Evolutionary conservation across 805 yeast species (phyloP).

Genomic region (Yarrowia hollandica): DNA sequence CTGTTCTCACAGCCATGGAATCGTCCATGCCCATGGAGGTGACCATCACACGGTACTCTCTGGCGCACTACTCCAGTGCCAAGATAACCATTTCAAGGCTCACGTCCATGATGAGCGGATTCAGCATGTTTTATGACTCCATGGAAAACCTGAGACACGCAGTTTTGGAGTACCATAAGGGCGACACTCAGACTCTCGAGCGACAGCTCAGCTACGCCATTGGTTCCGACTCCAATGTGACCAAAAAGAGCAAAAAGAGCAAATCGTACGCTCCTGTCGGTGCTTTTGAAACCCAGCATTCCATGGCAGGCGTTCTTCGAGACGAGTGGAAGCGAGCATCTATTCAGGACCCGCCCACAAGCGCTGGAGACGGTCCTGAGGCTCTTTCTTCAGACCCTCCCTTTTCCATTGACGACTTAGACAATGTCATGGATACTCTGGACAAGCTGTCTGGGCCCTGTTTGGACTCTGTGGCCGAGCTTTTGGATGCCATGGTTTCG

Average conservation of each 20-base stretch:
- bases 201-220: constrained; percentile 31
- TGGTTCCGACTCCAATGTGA: not conserved
- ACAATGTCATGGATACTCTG: constrained; percentile 10
- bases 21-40: constrained; percentile 34
- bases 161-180: constrained; percentile 31
- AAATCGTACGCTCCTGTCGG: constrained; percentile 34
- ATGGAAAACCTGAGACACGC: constrained; percentile 30
- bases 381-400: not conserved
- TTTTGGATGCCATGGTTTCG: constrained; percentile 27
- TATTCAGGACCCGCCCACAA: not conserved
- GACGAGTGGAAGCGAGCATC: constrained; percentile 16
- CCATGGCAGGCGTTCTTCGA: constrained; percentile 12
- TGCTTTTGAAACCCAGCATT: constrained; percentile 34
- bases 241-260: constrained; percentile 1
- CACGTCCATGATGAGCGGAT: constrained; percentile 15
- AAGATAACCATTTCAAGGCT: constrained; percentile 8
- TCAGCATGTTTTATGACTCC: constrained; percentile 20
- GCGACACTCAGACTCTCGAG: constrained; percentile 33
- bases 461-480: constrained; percentile 30
- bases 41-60: constrained; percentile 31
- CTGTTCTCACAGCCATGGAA: constrained; percentile 33
- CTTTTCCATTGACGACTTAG: not conserved
- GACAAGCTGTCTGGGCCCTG: not conserved
- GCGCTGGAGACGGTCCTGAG: not conserved
- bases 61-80: not conserved